Conservation (phyloP, 306 rosid genomes). For the Trifolium fragiferum region DNA sequence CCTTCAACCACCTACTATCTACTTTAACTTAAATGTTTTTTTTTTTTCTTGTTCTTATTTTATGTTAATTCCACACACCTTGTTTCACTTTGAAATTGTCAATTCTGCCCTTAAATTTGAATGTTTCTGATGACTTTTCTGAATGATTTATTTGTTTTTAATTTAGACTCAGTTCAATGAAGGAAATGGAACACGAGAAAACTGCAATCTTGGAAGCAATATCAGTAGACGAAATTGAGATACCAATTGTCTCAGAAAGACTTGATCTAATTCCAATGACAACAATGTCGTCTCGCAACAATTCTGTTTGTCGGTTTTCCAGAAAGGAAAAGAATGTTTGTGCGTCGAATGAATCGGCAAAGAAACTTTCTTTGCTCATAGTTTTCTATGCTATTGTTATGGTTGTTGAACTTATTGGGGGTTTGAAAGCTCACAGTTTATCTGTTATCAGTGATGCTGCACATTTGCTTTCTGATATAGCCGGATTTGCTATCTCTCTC, state of each 20-base stretch:
- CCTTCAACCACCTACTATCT: background rate
- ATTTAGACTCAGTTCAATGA: constrained; percentile 27
- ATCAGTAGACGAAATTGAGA: constrained; percentile 55
- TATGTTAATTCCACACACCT: constrained; percentile 12
- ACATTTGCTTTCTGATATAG: constrained; percentile 84
- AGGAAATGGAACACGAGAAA: constrained; percentile 62
- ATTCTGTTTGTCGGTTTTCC: constrained; percentile 66
- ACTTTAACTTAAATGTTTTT: background rate
- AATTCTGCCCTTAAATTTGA: background rate
- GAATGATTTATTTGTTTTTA: constrained; percentile 32
- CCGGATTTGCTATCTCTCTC: constrained; percentile 79
- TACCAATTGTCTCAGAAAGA: constrained; percentile 42
- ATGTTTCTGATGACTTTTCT: constrained; percentile 21
- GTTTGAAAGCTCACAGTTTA: constrained; percentile 83
- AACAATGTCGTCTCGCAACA: constrained; percentile 29
- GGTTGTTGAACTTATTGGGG: constrained; percentile 80
- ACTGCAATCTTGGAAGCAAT: constrained; percentile 46
- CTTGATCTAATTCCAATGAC: constrained; percentile 43
- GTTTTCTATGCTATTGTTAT: constrained; percentile 65
- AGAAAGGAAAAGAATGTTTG: constrained; percentile 46
- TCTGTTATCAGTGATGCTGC: constrained; percentile 89
- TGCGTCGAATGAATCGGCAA: constrained; percentile 63
- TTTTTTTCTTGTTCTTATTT: constrained; percentile 1
- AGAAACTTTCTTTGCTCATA: constrained; percentile 69
- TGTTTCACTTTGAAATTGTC: constrained; percentile 35